Percentiles rank a stretch among this genome's conserved stretches.
These are phyloP conservation scores for Gelatoporia subvermispora DNA, from an alignment of 768 basidiomycete genomes.

Conservation along the genomic window DNA sequence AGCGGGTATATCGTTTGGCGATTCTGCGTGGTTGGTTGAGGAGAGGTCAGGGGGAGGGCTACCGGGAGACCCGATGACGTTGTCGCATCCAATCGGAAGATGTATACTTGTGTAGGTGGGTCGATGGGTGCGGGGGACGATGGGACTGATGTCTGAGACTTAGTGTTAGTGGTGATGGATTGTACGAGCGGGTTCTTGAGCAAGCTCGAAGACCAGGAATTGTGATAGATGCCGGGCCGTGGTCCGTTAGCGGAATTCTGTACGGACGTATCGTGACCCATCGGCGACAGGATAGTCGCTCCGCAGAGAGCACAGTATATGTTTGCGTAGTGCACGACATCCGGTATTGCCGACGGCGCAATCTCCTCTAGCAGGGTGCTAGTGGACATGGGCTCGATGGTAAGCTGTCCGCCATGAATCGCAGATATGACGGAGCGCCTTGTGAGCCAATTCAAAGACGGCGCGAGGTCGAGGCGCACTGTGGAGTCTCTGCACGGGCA, in stretches of 20 bases:
- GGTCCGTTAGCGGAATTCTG: constrained; percentile 27
- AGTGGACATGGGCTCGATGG: constrained; percentile 80
- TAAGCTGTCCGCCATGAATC: constrained; percentile 82
- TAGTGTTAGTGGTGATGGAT: constrained; percentile 20
- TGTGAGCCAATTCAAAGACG: constrained; percentile 91
- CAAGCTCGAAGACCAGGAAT: constrained; percentile 51
- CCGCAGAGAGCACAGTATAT: constrained; percentile 83
- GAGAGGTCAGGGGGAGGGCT: constrained; percentile 17
- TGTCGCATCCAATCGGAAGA: constrained; percentile 55
- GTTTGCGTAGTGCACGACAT: constrained; percentile 40
- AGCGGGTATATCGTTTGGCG: constrained; percentile 66
- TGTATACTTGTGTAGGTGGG: constrained; percentile 46
- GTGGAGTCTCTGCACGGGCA: constrained; percentile 73
- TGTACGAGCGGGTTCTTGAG: constrained; percentile 50
- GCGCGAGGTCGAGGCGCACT: constrained; percentile 87
- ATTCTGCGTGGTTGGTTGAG: constrained; percentile 20
- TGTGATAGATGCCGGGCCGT: constrained; percentile 21
- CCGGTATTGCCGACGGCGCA: constrained; percentile 38
- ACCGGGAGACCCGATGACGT: constrained; percentile 21
- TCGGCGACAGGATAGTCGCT: constrained; percentile 41
- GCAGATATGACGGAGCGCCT: constrained; percentile 79
- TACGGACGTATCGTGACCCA: constrained; percentile 17
- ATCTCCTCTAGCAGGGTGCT: constrained; percentile 54
- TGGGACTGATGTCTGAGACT: constrained; percentile 27
- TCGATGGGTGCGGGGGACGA: constrained; percentile 23